These are phyloP conservation scores for Microcos paniculata DNA, from an alignment of 345 rosid species.

Conservation along the genomic window DNA sequence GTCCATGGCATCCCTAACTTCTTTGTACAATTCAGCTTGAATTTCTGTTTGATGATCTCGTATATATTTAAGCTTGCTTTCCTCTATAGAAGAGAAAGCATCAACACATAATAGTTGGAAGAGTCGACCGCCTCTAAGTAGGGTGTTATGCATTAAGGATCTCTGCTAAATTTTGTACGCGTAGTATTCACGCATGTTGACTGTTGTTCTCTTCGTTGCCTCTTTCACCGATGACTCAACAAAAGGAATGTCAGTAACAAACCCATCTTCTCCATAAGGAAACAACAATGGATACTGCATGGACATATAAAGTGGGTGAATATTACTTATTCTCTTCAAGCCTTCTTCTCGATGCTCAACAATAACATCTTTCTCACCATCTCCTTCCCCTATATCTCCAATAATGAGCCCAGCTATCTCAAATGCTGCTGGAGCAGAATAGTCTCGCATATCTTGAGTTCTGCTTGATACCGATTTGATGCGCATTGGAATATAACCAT, in stretches of 20 bases:
- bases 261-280: not conserved
- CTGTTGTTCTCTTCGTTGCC: not conserved
- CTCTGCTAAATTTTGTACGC: not conserved
- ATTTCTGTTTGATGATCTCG: not conserved
- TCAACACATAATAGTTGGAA: not conserved
- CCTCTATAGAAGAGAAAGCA: constrained; percentile 9
- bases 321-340: not conserved
- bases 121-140: not conserved
- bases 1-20: not conserved
- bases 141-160: rapidly evolving
- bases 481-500: no score
- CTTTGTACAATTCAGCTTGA: not conserved
- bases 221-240: not conserved
- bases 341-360: no score
- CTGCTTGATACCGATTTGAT: no score
- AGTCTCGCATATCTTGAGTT: no score
- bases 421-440: no score
- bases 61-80: not conserved
- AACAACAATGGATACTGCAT: not conserved
- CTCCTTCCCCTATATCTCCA: not conserved
- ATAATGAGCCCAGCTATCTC: not conserved
- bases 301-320: not conserved
- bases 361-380: no score
- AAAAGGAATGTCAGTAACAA: not conserved
- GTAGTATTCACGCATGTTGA: not conserved